These are phyloP conservation scores for Lanmaoa rubissima DNA, from an alignment of 768 basidiomycete species.

Conservation along the genomic window DNA sequence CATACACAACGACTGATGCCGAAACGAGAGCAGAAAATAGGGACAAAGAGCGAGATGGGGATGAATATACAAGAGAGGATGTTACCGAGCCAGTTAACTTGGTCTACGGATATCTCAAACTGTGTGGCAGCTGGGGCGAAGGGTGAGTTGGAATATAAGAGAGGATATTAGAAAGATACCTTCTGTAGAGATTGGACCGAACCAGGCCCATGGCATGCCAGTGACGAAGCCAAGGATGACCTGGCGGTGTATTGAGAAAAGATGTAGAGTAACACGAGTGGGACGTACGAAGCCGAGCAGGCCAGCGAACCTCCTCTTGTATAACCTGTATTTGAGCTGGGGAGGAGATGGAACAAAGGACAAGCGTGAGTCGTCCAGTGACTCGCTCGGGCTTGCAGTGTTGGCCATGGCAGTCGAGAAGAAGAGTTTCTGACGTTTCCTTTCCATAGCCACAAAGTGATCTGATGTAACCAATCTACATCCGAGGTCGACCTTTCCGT, in stretches of 20 bases:
- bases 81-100: constrained; percentile 83
- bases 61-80: constrained; percentile 61
- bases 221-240: constrained; percentile 58
- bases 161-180: constrained; percentile 37
- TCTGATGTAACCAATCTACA: too few species aligned
- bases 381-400: background rate
- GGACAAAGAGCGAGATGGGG: constrained; percentile 58
- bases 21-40: constrained; percentile 53
- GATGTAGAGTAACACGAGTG: background rate
- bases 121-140: constrained; percentile 50
- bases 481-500: constrained; percentile 2
- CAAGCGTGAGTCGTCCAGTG: background rate
- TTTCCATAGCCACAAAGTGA: background rate
- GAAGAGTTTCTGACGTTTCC: too few species aligned
- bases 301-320: constrained; percentile 68
- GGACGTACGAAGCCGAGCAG: constrained; percentile 53
- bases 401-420: background rate
- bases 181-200: constrained; percentile 75
- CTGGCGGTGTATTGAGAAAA: constrained; percentile 32
- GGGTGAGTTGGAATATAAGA: background rate
- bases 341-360: background rate
- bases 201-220: constrained; percentile 78
- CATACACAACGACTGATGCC: constrained; percentile 65
- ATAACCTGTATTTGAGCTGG: constrained; percentile 51
- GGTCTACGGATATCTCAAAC: constrained; percentile 64